Percentiles rank a stretch among this genome's conserved stretches.
Evolutionary conservation across 495 filamentous ascomycete genomes (phyloP).

Genomic region (Penicillium malachiteum): DNA sequence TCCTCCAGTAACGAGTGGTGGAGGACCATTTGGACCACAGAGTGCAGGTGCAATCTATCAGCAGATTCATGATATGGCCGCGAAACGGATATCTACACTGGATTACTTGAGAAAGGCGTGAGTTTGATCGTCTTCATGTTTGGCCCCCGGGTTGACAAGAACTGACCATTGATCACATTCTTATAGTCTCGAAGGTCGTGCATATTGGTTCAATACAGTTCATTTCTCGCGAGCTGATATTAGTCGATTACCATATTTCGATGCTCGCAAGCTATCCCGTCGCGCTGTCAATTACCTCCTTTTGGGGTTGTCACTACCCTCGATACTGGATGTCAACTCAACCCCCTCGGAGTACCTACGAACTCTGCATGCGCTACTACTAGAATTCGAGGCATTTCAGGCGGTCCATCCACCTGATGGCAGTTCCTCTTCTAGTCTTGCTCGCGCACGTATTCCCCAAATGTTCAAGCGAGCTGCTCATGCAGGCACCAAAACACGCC

Average conservation of each 20-base stretch:
- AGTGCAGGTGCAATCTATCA: conserved; percentile 71
- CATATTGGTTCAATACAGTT: conserved; percentile 97
- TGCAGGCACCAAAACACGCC: conserved; percentile 63
- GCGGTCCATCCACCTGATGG: conserved; percentile 78
- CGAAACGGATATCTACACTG: conserved; percentile 93
- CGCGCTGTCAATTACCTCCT: conserved; percentile 90
- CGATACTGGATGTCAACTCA: conserved; percentile 80
- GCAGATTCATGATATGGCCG: conserved; percentile 83
- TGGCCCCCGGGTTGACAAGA: not conserved
- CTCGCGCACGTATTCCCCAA: conserved; percentile 73
- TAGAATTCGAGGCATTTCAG: conserved; percentile 92
- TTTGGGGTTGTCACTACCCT: conserved; percentile 86
- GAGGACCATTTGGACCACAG: conserved; percentile 49
- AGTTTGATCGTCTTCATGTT: conserved; percentile 32
- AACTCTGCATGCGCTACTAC: conserved; percentile 78
- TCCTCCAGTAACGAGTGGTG: conserved; percentile 32
- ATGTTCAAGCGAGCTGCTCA: conserved; percentile 81
- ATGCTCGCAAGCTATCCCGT: conserved; percentile 74
- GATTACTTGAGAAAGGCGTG: conserved; percentile 92
- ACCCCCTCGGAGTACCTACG: conserved; percentile 81
- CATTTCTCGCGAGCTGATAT: conserved; percentile 85
- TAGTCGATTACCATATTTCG: conserved; percentile 78
- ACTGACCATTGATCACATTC: not conserved
- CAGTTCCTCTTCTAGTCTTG: conserved; percentile 64
- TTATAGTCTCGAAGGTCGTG: conserved; percentile 79